These are phyloP conservation scores for Articulospora tetracladia DNA, from an alignment of 495 filamentous ascomycete genomes.

Conservation along the genomic window DNA sequence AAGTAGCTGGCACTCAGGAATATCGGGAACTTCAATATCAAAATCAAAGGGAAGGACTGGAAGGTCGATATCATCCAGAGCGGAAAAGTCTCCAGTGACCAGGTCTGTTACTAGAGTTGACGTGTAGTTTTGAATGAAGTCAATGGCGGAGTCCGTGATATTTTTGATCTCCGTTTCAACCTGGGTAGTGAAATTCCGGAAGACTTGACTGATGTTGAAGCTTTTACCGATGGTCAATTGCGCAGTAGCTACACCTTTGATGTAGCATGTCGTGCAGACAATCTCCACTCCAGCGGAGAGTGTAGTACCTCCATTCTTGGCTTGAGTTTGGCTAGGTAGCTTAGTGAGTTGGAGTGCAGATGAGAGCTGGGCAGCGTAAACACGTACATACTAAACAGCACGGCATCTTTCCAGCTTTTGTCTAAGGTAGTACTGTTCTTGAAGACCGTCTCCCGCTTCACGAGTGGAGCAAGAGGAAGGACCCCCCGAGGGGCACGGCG, in stretches of 20 bases:
- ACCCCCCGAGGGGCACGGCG: neutral
- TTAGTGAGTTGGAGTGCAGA: neutral
- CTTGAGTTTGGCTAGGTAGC: neutral
- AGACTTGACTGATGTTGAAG: conserved; percentile 34
- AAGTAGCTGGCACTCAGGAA: conserved; percentile 37
- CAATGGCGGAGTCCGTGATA: conserved; percentile 18
- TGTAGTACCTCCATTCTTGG: neutral
- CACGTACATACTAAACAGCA: conserved; percentile 30
- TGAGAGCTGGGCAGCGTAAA: neutral
- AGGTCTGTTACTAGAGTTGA: neutral
- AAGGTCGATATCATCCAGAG: conserved; percentile 30
- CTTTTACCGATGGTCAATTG: conserved; percentile 34
- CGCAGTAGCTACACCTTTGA: conserved; percentile 42
- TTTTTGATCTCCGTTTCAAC: conserved; percentile 28
- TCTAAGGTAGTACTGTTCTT: conserved; percentile 32
- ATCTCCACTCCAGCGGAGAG: conserved; percentile 31
- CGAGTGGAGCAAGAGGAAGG: no score
- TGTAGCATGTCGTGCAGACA: conserved; percentile 46
- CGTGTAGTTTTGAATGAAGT: conserved; percentile 19
- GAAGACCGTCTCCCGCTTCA: conserved; percentile 27
- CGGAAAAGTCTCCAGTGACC: conserved; percentile 21
- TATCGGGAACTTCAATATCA: conserved; percentile 34
- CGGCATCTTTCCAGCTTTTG: conserved; percentile 37
- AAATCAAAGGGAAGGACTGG: conserved; percentile 31
- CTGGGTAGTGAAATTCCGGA: conserved; percentile 29